Base-by-base conservation (phyloP, 306 rosid genomes). In the Malus orientalis region DNA sequence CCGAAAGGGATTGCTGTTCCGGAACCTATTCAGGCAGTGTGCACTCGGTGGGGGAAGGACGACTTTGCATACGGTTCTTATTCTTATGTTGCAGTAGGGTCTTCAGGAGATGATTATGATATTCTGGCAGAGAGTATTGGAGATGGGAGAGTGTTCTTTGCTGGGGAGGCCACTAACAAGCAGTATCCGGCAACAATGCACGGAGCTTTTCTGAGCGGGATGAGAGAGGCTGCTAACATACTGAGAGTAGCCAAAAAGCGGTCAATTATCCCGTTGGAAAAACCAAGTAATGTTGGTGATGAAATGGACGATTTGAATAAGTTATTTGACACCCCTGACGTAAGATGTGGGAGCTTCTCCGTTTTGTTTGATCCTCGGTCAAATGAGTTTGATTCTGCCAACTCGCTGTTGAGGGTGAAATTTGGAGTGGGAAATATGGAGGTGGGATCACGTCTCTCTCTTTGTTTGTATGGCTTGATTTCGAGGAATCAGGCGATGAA, bases 141-240 rank as follows among this genome's bases (percentile, higher is more conserved):
- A 45, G 92, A 89, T 74, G 93, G 93, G 55, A 85, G 95, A 55
- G 85, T 93, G 76, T 93, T 93, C 86, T 93, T 93, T 77, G 98
- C 96, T 0, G 98, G 98, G 76, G 96, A 93, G 83, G 98, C 98
- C 2, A 93, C 98, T 55, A 85, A 88, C 82, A 93, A 86, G 72
- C 98, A 85, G 80, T 93, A 91, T 84, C 98, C 98, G 11, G 98
- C 98, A 2, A 93, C 96, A 58, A 93, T 93, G 98, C 98, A 93
- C 2, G 96, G 98, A 67, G 98, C 96, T 49, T 86, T 93, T 76
- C 93, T 93, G 16, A 93, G 98, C 72, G 96, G 98, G 79, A 83
- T 93, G 94, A 93, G 96, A 85, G 98, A 93, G 81, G 98, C 96
- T 81, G 98, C 96, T 67, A 93, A 93, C 82, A 89, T 93, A 11